These are phyloP conservation scores for Yarrowia bubula DNA, from an alignment of 805 yeast species.

Conservation along the genomic window DNA sequence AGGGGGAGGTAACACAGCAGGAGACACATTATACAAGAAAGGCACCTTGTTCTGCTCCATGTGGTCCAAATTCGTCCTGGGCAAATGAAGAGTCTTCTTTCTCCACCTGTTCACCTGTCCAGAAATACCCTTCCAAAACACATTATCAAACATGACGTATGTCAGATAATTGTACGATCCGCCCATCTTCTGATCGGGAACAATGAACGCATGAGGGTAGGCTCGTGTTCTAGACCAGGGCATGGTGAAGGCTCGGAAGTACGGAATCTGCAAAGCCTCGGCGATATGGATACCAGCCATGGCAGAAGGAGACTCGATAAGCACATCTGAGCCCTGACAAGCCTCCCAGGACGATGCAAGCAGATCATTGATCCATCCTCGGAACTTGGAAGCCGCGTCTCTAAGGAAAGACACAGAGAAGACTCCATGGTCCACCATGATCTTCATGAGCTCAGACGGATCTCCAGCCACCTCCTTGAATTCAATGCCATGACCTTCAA, in stretches of 20 bases:
- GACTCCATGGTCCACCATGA: conserved; percentile 89
- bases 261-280: conserved; percentile 84
- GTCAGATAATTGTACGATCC: conserved; percentile 91
- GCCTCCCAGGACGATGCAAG: conserved; percentile 79
- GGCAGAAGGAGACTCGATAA: conserved; percentile 94
- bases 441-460: conserved; percentile 85
- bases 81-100: conserved; percentile 58
- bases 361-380: conserved; percentile 78
- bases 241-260: conserved; percentile 95
- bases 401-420: conserved; percentile 77
- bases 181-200: conserved; percentile 89
- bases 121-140: conserved; percentile 90
- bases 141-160: conserved; percentile 87
- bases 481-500: conserved; percentile 59
- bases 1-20: conserved; percentile 85
- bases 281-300: conserved; percentile 96
- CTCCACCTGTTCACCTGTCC: conserved; percentile 89
- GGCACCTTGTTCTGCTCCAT: conserved; percentile 81
- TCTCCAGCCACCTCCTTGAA: conserved; percentile 84
- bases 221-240: conserved; percentile 97
- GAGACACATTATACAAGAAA: conserved; percentile 84
- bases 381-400: conserved; percentile 78
- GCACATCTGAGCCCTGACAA: conserved; percentile 72
- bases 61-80: conserved; percentile 64
- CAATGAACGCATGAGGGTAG: conserved; percentile 94